Evolutionary conservation across 2,329 filamentous ascomycete species (phyloP), one percentile per base, ranked within the genome.

Genomic region (Trichoderma sp.): DNA sequence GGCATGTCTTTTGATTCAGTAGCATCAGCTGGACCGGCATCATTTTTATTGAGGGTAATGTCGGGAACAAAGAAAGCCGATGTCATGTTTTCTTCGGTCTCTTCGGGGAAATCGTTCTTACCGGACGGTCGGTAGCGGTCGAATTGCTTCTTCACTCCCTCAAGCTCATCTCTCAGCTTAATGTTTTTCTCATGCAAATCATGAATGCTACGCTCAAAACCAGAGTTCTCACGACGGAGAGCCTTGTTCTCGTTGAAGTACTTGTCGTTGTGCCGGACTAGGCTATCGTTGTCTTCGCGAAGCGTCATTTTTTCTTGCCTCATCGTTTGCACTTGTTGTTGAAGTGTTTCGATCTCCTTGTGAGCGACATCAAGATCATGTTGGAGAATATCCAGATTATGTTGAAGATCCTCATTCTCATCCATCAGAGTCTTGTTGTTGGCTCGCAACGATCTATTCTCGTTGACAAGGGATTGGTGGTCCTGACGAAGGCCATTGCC

Each of bases 11-110:
- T 75, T 2, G 76, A 77, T 59, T 77, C 76, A 4, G 77, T 79
- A 69, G 74, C 76, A 69, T 82, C 79, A 10, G 66, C 70, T 2
- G 71, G 71, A 8, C 63, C 77, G 29, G 76, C 74, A 27, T 79
- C 77, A 66, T 82, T 81, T 4, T 78, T 81, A 68, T 85, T 82
- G 40, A 87, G 80, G 2, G 86, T 88, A 71, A 88, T 87, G 71
- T 88, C 86, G 27, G 86, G 85, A 68, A 88, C 80, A 72, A 88
- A 87, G 73, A 87, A 84, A 4, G 85, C 86, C 6, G 86, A 88
- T 0, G 86, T 88, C 83, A 88, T 86, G 71, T 87, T 86, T 49
- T 87, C 85, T 60, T 83, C 82, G 8, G 78, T 80, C 67, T 79
- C 77, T 4, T 80, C 78, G 49, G 79, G 75, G 16, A 80, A 74